Evolutionary conservation across 208 protist genomes (phyloP).

Genomic region (Endotrypanum monterogeii): DNA sequence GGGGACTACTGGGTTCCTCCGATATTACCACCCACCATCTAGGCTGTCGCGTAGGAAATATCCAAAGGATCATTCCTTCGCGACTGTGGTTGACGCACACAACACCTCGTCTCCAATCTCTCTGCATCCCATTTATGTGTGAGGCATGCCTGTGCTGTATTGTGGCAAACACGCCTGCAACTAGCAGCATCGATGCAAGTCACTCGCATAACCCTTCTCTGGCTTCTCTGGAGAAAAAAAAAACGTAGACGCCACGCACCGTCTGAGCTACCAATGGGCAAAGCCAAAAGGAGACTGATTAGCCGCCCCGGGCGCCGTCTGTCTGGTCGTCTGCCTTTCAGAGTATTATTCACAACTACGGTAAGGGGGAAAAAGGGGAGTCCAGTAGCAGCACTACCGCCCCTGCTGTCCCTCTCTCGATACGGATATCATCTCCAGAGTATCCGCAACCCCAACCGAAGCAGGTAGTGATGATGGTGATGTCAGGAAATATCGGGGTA

Average conservation of each 20-base stretch:
- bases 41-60: not conserved
- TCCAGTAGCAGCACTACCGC: slow-evolving; percentile 49
- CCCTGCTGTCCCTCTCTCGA: slow-evolving; percentile 26
- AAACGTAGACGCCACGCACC: slow-evolving; percentile 18
- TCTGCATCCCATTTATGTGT: slow-evolving; percentile 16
- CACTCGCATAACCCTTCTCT: slow-evolving; percentile 2
- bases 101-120: slow-evolving; percentile 8
- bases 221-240: slow-evolving; percentile 6
- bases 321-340: not conserved
- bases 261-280: slow-evolving; percentile 15
- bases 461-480: too few relatives aligned
- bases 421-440: too few relatives aligned
- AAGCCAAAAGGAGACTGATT: slow-evolving; percentile 4
- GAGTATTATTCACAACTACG: slow-evolving; percentile 16
- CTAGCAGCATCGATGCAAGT: slow-evolving; percentile 6
- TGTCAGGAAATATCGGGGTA: not conserved
- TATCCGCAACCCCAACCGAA: too few relatives aligned
- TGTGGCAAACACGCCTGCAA: slow-evolving; percentile 15
- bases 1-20: not conserved
- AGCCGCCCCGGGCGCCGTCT: not conserved
- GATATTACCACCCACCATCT: not conserved
- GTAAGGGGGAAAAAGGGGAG: slow-evolving; percentile 56
- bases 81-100: slow-evolving; percentile 36
- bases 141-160: slow-evolving; percentile 25
- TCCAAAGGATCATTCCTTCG: slow-evolving; percentile 32